Conservation (phyloP, 2,329 filamentous ascomycete genomes). For the Coleophoma crateriformis region DNA sequence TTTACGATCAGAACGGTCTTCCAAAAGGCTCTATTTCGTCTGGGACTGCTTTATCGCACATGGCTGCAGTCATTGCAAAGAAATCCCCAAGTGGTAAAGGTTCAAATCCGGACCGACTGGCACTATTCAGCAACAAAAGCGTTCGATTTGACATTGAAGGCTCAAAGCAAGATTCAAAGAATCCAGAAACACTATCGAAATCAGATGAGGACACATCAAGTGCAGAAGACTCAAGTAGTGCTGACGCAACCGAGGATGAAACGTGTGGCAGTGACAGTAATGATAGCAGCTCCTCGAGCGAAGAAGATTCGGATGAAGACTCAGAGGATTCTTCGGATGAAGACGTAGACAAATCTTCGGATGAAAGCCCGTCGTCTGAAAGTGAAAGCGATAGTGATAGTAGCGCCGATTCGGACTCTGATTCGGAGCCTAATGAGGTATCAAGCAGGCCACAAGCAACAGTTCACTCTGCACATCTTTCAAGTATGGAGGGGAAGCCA, state of each 20-base stretch:
- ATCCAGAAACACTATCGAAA: slow-evolving; percentile 1
- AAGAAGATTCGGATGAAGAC: slow-evolving; percentile 15
- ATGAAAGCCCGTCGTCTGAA: slow-evolving; percentile 3
- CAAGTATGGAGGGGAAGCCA: not conserved
- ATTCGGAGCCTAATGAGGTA: slow-evolving; percentile 32
- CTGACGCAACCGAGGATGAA: not conserved
- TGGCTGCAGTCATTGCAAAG: slow-evolving; percentile 16
- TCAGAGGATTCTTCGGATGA: slow-evolving; percentile 8
- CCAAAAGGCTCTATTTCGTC: slow-evolving; percentile 23
- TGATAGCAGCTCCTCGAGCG: slow-evolving; percentile 7
- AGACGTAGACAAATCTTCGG: slow-evolving; percentile 3
- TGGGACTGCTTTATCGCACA: slow-evolving; percentile 21
- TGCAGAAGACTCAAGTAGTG: slow-evolving; percentile 1
- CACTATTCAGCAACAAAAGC: slow-evolving; percentile 18
- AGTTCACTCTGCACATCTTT: not conserved
- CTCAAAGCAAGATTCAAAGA: slow-evolving; percentile 3
- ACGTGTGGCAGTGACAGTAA: slow-evolving; percentile 3
- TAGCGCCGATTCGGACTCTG: slow-evolving; percentile 29
- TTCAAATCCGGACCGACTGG: slow-evolving; percentile 9
- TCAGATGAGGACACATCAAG: slow-evolving; percentile 1
- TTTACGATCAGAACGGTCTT: slow-evolving; percentile 25
- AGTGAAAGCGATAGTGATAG: slow-evolving; percentile 17
- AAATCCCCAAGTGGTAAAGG: slow-evolving; percentile 7
- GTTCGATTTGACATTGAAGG: slow-evolving; percentile 14
- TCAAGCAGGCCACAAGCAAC: slow-evolving; percentile 25